Base-by-base conservation (phyloP, 139 green algal genomes). In the Pseudopediastrum boryanum region DNA sequence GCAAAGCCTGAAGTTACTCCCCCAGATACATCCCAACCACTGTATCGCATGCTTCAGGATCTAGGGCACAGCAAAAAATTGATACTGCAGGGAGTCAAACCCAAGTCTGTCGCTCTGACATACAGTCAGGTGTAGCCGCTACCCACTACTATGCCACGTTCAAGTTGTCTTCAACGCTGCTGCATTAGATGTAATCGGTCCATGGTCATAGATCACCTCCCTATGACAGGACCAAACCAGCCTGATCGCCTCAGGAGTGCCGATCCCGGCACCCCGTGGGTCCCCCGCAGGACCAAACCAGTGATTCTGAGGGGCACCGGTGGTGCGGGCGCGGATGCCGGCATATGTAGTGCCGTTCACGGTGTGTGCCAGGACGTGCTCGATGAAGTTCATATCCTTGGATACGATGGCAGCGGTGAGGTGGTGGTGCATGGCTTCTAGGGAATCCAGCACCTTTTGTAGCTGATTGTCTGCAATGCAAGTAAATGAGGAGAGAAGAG, bases 311-410 rank as follows among this genome's bases (percentile, higher is more conserved):
- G 96, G 96, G 1, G 96, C 96, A 4, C 95, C 91, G 21, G 95
- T 98, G 52, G 94, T 98, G n/a, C 95, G 84, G 0, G 91, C 95
- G 1, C 95, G 85, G 29, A 95, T 85, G 59, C 96, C 96, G 0
- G 80, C 89, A 79, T 99, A 99, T 0, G 96, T 99, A 9, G 96
- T 99, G 29, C 96, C 96, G 79, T 99, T 99, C n/a, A 99, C 95
- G 2, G 94, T 99, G 85, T 93, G 88, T 3, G 69, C 93, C 16
- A 99, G 88, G 41, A 99, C 89, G 41, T 92, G 81, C 72, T 94
- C 67, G 71, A 82, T 48, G 83, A 93, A 94, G 35, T 69, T 35
- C 13, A 86, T 21, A 85, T 95, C 87, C 74, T 91, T 94, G 44
- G 88, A 93, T 16, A 96, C 91, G 2, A 96, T 77, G 12, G 95